Evolutionary conservation across 352 stramenopile genomes (phyloP).

Genomic region (Saprolegnia diclina): DNA sequence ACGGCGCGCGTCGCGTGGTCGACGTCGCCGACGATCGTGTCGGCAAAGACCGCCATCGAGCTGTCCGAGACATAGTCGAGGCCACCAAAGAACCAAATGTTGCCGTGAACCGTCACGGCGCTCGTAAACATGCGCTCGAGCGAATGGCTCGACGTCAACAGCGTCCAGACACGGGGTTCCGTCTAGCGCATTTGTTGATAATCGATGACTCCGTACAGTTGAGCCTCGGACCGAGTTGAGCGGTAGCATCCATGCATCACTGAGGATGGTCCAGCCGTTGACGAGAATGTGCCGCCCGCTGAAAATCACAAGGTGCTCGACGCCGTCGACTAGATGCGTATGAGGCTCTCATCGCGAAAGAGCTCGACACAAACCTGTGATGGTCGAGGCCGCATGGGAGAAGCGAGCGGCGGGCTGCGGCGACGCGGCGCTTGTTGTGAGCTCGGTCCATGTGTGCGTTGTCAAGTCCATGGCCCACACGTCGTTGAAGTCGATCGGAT

Average conservation of each 20-base stretch:
- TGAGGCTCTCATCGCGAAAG: not conserved
- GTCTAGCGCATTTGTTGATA: not conserved
- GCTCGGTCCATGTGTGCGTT: not conserved
- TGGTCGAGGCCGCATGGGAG: constrained; percentile 20
- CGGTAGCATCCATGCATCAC: constrained; percentile 24
- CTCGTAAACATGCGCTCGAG: constrained; percentile 11
- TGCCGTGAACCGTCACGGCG: not conserved
- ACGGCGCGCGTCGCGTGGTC: not conserved
- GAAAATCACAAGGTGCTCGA: constrained; percentile 10
- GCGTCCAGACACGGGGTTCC: not conserved
- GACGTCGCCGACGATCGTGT: constrained; percentile 1
- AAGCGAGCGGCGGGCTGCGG: not conserved
- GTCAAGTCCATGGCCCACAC: constrained; percentile 5
- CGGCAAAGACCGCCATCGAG: not conserved
- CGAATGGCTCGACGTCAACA: not conserved
- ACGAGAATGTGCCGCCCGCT: constrained; percentile 4
- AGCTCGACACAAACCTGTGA: not conserved
- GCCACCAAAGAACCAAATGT: constrained; percentile 16
- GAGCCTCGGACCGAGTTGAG: not conserved
- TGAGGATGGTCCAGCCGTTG: constrained; percentile 22
- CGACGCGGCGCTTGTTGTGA: not conserved
- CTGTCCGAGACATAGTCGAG: constrained; percentile 2
- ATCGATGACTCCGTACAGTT: not conserved
- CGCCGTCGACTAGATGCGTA: not conserved
- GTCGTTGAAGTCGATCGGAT: constrained; percentile 16